Percentiles rank a stretch among this genome's conserved stretches.
phyloP scores from a whole-genome alignment of 176 grass and related monocot species.

The Carex kokanica region DNA sequence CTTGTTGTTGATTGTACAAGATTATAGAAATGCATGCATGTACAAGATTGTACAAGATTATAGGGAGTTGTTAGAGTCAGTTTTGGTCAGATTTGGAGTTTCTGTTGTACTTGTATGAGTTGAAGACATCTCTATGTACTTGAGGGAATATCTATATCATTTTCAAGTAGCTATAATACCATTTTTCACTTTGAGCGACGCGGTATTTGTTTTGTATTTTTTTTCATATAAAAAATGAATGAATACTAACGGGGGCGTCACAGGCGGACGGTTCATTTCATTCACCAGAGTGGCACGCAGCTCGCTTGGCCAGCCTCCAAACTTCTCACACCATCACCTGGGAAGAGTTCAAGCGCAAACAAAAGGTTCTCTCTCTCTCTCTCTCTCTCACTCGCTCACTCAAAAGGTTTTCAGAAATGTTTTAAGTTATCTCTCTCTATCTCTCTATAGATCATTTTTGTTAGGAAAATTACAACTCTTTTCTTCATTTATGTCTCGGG shows the following conservation, averaged over 20 bases:
- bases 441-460: background rate
- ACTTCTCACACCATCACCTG: conserved; percentile 97
- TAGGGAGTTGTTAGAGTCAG: background rate
- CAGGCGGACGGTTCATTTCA: conserved; percentile 99
- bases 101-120: background rate
- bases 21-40: background rate
- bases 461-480: background rate
- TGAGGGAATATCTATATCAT: background rate
- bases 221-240: conserved; percentile 16
- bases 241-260: conserved; percentile 91
- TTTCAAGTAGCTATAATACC: background rate
- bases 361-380: conserved; percentile 52
- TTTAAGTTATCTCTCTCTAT: background rate
- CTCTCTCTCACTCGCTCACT: background rate
- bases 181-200: background rate
- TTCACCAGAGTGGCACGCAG: conserved; percentile 99
- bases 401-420: background rate
- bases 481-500: background rate
- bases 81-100: background rate
- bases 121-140: background rate
- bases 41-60: background rate
- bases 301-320: conserved; percentile 93
- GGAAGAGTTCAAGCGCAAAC: conserved; percentile 99
- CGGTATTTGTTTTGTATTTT: background rate
- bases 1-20: background rate